Evolutionary conservation across 2,329 filamentous ascomycete genomes (phyloP).

Genomic region (Fusarium sp.): DNA sequence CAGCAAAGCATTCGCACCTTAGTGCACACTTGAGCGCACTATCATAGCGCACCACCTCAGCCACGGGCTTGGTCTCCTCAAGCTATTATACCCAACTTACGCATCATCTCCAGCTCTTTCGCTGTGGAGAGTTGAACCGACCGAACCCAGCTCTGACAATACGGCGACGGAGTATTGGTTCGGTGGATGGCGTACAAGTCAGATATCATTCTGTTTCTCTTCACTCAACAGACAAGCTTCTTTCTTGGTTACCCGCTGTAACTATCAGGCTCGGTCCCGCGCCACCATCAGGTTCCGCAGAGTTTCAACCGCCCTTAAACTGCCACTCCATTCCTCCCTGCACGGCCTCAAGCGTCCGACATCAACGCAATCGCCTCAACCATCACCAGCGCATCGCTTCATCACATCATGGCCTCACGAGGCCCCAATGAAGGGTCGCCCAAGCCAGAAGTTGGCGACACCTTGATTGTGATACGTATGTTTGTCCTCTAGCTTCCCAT

Average conservation of each 20-base stretch:
- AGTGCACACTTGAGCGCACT: slow-evolving; percentile 34
- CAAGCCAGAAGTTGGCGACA: slow-evolving; percentile 73
- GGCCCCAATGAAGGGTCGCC: slow-evolving; percentile 50
- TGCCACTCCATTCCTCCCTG: slow-evolving; percentile 35
- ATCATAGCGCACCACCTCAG: slow-evolving; percentile 34
- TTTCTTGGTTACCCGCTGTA: slow-evolving; percentile 16
- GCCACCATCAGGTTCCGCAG: slow-evolving; percentile 36
- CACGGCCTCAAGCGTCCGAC: slow-evolving; percentile 35
- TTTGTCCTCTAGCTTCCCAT: slow-evolving; percentile 44
- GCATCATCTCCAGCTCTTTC: slow-evolving; percentile 44
- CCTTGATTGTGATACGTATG: slow-evolving; percentile 79
- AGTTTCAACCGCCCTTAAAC: slow-evolving; percentile 41
- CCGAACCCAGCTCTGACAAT: slow-evolving; percentile 37
- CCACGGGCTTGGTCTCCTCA: slow-evolving; percentile 38
- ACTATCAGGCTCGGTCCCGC: slow-evolving; percentile 27
- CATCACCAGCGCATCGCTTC: slow-evolving; percentile 34
- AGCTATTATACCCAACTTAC: slow-evolving; percentile 43
- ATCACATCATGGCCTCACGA: slow-evolving; percentile 58
- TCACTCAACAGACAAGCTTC: slow-evolving; percentile 14
- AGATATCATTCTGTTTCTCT: slow-evolving; percentile 25
- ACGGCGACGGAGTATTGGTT: slow-evolving; percentile 32
- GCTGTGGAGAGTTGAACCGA: slow-evolving; percentile 29
- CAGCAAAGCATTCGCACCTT: slow-evolving; percentile 43
- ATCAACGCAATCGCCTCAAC: slow-evolving; percentile 29
- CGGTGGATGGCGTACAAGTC: slow-evolving; percentile 39